A percentile compares a stretch with the other conserved stretches of the same genome.
These are phyloP conservation scores for Colletotrichum theobromicola DNA, from an alignment of 2,329 filamentous ascomycete genomes.

Conservation along the genomic window DNA sequence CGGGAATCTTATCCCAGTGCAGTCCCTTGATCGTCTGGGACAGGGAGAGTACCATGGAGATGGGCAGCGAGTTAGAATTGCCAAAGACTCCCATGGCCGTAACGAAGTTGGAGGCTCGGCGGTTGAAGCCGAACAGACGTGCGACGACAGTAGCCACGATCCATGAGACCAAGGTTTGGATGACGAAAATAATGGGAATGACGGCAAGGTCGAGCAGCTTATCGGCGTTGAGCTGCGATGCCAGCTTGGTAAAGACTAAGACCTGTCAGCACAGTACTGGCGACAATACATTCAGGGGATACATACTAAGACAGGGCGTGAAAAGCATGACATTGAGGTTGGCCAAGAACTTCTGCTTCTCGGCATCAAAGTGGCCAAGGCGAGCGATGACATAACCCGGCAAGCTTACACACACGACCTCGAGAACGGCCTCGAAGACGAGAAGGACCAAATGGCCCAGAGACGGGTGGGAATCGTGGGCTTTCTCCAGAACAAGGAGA, in stretches of 20 bases:
- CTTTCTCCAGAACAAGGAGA: constrained; percentile 42
- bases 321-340: constrained; percentile 97
- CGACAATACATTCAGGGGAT: not conserved
- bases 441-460: constrained; percentile 75
- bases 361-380: constrained; percentile 91
- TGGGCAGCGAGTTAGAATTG: constrained; percentile 97
- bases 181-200: constrained; percentile 91
- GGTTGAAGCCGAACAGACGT: constrained; percentile 79
- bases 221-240: constrained; percentile 89
- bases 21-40: constrained; percentile 90
- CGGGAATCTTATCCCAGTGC: constrained; percentile 90
- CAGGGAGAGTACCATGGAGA: constrained; percentile 92
- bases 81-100: constrained; percentile 97
- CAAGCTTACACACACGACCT: constrained; percentile 93
- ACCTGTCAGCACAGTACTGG: constrained; percentile 22
- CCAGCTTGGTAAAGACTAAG: constrained; percentile 93
- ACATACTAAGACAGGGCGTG: constrained; percentile 91
- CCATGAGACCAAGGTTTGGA: constrained; percentile 90
- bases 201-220: constrained; percentile 90
- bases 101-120: constrained; percentile 90
- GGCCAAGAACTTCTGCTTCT: constrained; percentile 94
- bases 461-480: constrained; percentile 65
- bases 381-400: constrained; percentile 93
- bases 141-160: constrained; percentile 73
- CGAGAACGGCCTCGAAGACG: constrained; percentile 92